These are phyloP conservation scores for Botrytis cinerea DNA, from an alignment of 2,329 filamentous ascomycete species.

Conservation along the genomic window DNA sequence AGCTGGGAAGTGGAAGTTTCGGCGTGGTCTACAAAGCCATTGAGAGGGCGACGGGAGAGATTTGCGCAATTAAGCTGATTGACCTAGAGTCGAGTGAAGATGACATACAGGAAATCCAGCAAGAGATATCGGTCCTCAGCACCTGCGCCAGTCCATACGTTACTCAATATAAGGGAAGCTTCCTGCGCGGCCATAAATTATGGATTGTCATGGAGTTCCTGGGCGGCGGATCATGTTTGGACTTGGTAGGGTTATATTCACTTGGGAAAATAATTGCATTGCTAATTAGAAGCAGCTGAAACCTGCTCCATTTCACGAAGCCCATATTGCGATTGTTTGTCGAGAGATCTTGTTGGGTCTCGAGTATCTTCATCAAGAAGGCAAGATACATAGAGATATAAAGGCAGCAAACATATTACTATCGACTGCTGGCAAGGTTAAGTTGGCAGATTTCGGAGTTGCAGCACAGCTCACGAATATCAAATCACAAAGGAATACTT, in stretches of 20 bases:
- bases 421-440: slow-evolving; percentile 87
- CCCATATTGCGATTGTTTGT: slow-evolving; percentile 91
- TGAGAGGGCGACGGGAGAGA: slow-evolving; percentile 84
- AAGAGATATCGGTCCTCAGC: slow-evolving; percentile 92
- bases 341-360: slow-evolving; percentile 86
- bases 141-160: slow-evolving; percentile 93
- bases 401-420: slow-evolving; percentile 96
- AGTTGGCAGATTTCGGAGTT: slow-evolving; percentile 95
- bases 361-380: slow-evolving; percentile 89
- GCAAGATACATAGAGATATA: slow-evolving; percentile 95
- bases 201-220: slow-evolving; percentile 99
- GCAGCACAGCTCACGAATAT: slow-evolving; percentile 96
- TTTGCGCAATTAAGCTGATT: slow-evolving; percentile 98
- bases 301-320: slow-evolving; percentile 84
- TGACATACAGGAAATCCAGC: slow-evolving; percentile 96
- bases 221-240: slow-evolving; percentile 91
- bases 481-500: slow-evolving; percentile 95
- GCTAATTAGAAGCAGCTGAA: slow-evolving; percentile 63
- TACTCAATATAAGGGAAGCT: slow-evolving; percentile 95
- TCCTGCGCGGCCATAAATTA: slow-evolving; percentile 92
- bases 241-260: slow-evolving; percentile 64
- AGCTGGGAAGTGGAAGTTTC: slow-evolving; percentile 87
- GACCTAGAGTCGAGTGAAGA: slow-evolving; percentile 98
- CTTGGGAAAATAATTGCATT: slow-evolving; percentile 4
- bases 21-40: slow-evolving; percentile 97